A percentile compares a stretch with the other conserved stretches of the same genome.
phyloP scores from a whole-genome alignment of 2,329 filamentous ascomycete genomes.

The Ophioceras dolichostomum region DNA sequence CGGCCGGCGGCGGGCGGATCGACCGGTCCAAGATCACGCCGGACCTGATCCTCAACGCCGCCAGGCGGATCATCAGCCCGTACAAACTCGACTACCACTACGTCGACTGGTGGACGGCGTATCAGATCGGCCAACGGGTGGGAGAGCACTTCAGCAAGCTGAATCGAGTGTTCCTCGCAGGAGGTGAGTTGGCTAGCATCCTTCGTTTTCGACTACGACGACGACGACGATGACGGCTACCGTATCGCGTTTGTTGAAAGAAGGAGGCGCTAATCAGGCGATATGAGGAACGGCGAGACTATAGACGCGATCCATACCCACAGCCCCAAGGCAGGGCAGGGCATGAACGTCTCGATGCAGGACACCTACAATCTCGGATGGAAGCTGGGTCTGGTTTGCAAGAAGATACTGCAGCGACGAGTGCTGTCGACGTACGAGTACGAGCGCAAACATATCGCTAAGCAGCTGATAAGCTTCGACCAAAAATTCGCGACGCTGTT shows the following conservation, averaged over 20 bases:
- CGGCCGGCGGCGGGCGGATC: slow-evolving; percentile 26
- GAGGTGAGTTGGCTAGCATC: too few species aligned
- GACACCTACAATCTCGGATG: slow-evolving; percentile 35
- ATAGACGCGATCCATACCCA: slow-evolving; percentile 33
- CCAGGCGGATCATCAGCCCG: slow-evolving; percentile 51
- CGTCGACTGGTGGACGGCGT: slow-evolving; percentile 32
- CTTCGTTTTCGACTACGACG: too few species aligned
- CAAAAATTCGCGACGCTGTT: slow-evolving; percentile 34
- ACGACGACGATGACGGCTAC: too few species aligned
- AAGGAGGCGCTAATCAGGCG: neutral
- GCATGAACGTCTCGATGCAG: slow-evolving; percentile 51
- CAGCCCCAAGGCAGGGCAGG: slow-evolving; percentile 41
- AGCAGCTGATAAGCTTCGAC: slow-evolving; percentile 46
- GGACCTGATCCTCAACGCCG: slow-evolving; percentile 47
- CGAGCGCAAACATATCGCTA: slow-evolving; percentile 41
- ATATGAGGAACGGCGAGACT: too few species aligned
- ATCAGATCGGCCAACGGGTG: slow-evolving; percentile 46
- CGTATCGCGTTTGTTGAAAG: neutral
- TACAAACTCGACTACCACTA: slow-evolving; percentile 54
- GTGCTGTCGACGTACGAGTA: slow-evolving; percentile 28
- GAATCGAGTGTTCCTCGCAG: slow-evolving; percentile 46
- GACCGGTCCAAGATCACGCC: slow-evolving; percentile 52
- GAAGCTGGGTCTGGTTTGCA: slow-evolving; percentile 26
- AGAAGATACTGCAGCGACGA: slow-evolving; percentile 16
- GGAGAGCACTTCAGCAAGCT: slow-evolving; percentile 31